Percentiles rank a stretch among this genome's conserved stretches.
Evolutionary conservation across 2,329 filamentous ascomycete species (phyloP).

Genomic region (Neopestalotiopsis sp.): DNA sequence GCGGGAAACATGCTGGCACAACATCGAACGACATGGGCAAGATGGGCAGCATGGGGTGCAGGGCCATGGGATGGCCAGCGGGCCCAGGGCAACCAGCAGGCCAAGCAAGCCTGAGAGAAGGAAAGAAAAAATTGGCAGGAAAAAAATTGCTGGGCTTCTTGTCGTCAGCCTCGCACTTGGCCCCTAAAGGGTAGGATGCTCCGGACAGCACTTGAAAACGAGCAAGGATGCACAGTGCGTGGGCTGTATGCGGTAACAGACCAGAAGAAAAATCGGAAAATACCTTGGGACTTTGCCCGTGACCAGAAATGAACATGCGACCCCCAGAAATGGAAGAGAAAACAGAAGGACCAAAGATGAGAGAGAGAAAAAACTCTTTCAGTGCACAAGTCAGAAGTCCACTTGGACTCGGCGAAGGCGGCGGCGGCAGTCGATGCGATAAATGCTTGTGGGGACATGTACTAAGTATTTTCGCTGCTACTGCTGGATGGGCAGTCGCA

Average conservation of each 20-base stretch:
- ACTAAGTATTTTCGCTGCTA: too few species aligned
- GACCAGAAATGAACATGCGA: constrained; percentile 10
- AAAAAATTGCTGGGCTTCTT: constrained; percentile 5
- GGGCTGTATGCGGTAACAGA: neutral
- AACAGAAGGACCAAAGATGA: neutral
- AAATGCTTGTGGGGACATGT: neutral
- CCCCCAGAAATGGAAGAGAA: neutral
- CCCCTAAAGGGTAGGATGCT: neutral
- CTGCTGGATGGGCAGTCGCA: neutral
- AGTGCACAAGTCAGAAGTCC: constrained; percentile 1
- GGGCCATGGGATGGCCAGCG: neutral
- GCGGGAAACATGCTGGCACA: neutral
- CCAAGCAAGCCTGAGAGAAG: neutral
- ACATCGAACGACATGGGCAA: neutral
- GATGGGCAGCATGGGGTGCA: neutral
- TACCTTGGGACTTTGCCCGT: neutral
- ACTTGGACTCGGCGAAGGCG: neutral
- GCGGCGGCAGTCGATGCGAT: neutral
- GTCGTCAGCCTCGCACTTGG: constrained; percentile 14
- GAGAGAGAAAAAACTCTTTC: neutral
- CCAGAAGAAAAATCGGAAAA: constrained; percentile 1
- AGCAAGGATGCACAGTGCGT: constrained; percentile 1
- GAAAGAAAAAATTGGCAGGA: neutral
- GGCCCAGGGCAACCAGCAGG: neutral
- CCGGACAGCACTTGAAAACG: neutral